phyloP scores from a whole-genome alignment of 148 eudicot species.

The Chenopodium formosanum region DNA sequence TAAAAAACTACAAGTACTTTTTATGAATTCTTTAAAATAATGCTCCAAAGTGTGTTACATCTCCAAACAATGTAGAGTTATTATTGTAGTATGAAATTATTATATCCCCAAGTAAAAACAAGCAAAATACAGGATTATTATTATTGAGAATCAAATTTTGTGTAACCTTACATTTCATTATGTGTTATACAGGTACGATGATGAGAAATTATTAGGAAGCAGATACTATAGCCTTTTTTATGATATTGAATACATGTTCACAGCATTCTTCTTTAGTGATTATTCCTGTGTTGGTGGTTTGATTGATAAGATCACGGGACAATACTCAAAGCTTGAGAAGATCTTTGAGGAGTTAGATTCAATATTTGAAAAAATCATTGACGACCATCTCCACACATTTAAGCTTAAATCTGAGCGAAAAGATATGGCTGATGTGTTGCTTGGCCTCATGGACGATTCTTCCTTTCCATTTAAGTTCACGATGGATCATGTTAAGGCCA shows the following conservation, averaged over 20 bases:
- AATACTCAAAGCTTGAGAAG: neutral
- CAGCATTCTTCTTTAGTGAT: slow-evolving; percentile 1
- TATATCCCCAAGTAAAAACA: too few relatives aligned
- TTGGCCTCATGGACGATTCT: slow-evolving; percentile 7
- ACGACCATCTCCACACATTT: slow-evolving; percentile 24
- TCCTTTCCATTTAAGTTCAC: slow-evolving; percentile 15
- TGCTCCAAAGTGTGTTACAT: too few relatives aligned
- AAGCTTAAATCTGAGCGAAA: slow-evolving; percentile 2
- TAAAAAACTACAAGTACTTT: too few relatives aligned
- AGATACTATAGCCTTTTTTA: slow-evolving; percentile 8
- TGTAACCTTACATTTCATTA: too few relatives aligned
- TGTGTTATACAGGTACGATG: slow-evolving; percentile 10
- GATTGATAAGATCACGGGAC: neutral
- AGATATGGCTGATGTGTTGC: slow-evolving; percentile 31
- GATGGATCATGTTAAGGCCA: slow-evolving; percentile 28
- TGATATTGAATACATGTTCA: too few relatives aligned
- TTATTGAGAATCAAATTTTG: too few relatives aligned
- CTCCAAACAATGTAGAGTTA: too few relatives aligned
- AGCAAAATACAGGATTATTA: too few relatives aligned
- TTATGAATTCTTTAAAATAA: too few relatives aligned
- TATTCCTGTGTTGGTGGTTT: slow-evolving; percentile 19
- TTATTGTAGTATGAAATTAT: too few relatives aligned
- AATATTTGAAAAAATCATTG: slow-evolving; percentile 24
- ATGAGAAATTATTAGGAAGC: neutral
- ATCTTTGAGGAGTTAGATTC: slow-evolving; percentile 14